Conservation (phyloP, 2,329 filamentous ascomycete genomes). For the Albifimbria verrucaria region DNA sequence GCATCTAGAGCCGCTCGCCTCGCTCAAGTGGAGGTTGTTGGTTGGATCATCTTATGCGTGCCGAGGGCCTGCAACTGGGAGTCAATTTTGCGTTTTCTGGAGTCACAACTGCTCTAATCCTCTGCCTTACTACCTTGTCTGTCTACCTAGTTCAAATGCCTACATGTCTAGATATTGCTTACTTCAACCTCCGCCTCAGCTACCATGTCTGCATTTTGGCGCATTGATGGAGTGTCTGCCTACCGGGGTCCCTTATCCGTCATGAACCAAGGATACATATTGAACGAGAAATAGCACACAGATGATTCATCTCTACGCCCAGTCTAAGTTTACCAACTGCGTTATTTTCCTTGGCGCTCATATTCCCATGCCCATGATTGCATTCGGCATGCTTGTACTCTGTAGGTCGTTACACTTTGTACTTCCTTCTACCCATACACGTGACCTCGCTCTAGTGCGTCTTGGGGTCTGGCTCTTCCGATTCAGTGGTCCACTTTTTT, state of each 20-base stretch:
- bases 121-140: neutral
- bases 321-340: no score
- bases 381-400: no score
- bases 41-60: neutral
- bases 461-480: neutral
- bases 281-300: no score
- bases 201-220: no score
- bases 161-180: neutral
- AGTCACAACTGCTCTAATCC: neutral
- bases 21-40: neutral
- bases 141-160: neutral
- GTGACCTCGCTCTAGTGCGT: neutral
- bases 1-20: neutral
- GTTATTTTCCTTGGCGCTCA: no score
- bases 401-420: no score
- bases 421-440: no score
- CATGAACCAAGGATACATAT: no score
- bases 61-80: neutral
- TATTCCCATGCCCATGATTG: no score
- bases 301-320: no score
- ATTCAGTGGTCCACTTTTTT: conserved; percentile 2
- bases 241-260: no score
- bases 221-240: no score
- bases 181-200: neutral
- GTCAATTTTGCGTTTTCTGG: neutral